Evolutionary conservation across 2,329 filamentous ascomycete species (phyloP).

Genomic region (Cadophora gregata): DNA sequence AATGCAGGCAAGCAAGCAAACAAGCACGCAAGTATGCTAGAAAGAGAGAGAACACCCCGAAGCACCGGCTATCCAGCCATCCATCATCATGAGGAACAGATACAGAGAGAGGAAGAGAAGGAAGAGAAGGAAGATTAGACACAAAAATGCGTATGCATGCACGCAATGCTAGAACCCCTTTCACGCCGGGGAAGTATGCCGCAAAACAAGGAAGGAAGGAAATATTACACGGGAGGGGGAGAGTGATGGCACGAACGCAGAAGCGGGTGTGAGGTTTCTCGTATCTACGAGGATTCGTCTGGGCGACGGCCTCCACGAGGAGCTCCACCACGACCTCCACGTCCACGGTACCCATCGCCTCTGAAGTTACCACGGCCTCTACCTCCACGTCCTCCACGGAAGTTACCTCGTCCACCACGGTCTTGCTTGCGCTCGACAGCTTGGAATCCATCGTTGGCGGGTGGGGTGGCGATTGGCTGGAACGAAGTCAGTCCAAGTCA

Average conservation of each 20-base stretch:
- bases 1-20: not conserved
- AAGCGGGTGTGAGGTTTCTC: constrained; percentile 13
- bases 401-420: constrained; percentile 55
- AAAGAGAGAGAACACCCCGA: constrained; percentile 16
- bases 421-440: constrained; percentile 67
- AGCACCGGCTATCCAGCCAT: constrained; percentile 27
- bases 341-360: constrained; percentile 48
- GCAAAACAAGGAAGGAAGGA: constrained; percentile 38
- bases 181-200: constrained; percentile 33
- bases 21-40: constrained; percentile 15
- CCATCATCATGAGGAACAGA: constrained; percentile 2
- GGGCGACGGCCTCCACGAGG: constrained; percentile 37
- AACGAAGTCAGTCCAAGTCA: constrained; percentile 25
- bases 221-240: constrained; percentile 37
- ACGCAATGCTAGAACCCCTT: constrained; percentile 34
- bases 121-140: constrained; percentile 2
- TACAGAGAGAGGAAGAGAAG: constrained; percentile 9
- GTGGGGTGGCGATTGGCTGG: constrained; percentile 41
- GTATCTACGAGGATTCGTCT: constrained; percentile 30
- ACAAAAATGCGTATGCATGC: constrained; percentile 21
- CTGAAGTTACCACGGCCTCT: constrained; percentile 48
- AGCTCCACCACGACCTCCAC: constrained; percentile 37
- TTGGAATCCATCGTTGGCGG: constrained; percentile 72
- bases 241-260: constrained; percentile 15
- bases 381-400: constrained; percentile 51